Base-by-base conservation (phyloP, 2,329 filamentous ascomycete species). In the Macrophomina pseudophaseolina region DNA sequence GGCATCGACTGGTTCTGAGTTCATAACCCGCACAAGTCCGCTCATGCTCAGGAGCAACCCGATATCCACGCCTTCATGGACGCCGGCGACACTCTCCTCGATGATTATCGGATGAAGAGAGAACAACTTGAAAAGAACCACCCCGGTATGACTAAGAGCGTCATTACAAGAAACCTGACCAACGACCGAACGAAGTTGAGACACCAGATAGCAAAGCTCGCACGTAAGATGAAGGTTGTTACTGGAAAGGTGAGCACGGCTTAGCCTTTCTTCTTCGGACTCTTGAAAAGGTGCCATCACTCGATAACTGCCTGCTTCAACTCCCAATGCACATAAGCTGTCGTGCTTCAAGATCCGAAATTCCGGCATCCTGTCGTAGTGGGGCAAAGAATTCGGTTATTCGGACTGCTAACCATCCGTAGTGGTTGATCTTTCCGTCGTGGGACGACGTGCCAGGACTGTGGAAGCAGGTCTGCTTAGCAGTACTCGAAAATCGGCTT, bases 391-490 rank as follows among this genome's bases (percentile, higher is more conserved):
- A 16, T 18, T 33, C 51, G 5, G 16, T 44, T 14, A 14, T 16
- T n/a, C 8, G 42, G 42, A 60, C 38, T 72, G 51, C 72, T 65
- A 33, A 66, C 46, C 9, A 6, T 2, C 30, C 16, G 8, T 66
- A 91, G 87, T 94, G 91, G 91, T 90, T 94, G 88, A 74, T 94
- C 1, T 93, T 93, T 70, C 86, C 85, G 12, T 72, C 79, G 0
- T 74, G 80, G 0, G 74, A 79, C 7, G 80, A 87, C 35, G 84
- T 93, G 16, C 84, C 90, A 69, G 81, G 83, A 3, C 79, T 86
- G 5, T 94, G 93, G 93, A 82, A 79, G 5, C 80, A 83, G 8
- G 82, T 96, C 9, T 91, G 88, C 4, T 84, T 83, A 62, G 91
- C 87, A 2, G 91, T 91, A 0, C 85, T 86, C 12, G 85, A 87